These are phyloP conservation scores for Alliaria petiolata DNA, from an alignment of 345 rosid genomes.

Conservation along the genomic window DNA sequence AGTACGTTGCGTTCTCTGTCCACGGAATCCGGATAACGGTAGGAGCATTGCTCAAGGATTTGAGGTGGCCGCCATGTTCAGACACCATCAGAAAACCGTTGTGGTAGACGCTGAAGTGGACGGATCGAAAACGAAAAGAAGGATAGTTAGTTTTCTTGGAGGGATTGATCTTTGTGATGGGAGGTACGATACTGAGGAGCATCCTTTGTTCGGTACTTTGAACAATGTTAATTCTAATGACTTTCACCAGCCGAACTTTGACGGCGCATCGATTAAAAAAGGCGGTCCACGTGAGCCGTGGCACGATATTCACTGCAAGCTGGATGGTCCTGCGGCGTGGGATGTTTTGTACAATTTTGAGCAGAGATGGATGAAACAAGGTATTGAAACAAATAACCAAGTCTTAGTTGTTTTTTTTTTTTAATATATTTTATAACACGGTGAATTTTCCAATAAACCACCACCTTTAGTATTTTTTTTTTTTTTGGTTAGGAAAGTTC, in stretches of 20 bases:
- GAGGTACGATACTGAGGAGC: conserved; percentile 69
- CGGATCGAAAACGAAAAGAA: conserved; percentile 26
- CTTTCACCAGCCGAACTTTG: conserved; percentile 84
- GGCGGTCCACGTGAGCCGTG: conserved; percentile 98
- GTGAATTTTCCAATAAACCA: too few relatives aligned
- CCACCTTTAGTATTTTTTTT: too few relatives aligned
- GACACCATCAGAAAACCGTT: conserved; percentile 79
- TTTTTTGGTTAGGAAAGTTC: too few relatives aligned
- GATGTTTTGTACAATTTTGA: conserved; percentile 86
- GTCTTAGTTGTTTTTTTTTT: not conserved
- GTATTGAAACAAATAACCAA: conserved; percentile 3
- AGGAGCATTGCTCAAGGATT: conserved; percentile 44
- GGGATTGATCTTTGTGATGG: conserved; percentile 94
- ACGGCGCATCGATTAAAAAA: conserved; percentile 48
- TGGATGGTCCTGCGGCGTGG: conserved; percentile 91
- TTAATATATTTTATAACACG: too few relatives aligned
- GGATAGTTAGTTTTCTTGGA: conserved; percentile 74
- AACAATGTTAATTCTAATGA: conserved; percentile 46
- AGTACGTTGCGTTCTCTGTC: conserved; percentile 67
- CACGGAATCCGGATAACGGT: conserved; percentile 50
- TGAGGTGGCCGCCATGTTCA: conserved; percentile 48
- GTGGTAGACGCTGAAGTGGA: conserved; percentile 51
- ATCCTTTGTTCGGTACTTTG: conserved; percentile 65
- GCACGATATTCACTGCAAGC: conserved; percentile 88
- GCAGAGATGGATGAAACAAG: conserved; percentile 83